These are phyloP conservation scores for Lasiodiplodia sp. DNA, from an alignment of 2,329 filamentous ascomycete genomes.

Conservation along the genomic window DNA sequence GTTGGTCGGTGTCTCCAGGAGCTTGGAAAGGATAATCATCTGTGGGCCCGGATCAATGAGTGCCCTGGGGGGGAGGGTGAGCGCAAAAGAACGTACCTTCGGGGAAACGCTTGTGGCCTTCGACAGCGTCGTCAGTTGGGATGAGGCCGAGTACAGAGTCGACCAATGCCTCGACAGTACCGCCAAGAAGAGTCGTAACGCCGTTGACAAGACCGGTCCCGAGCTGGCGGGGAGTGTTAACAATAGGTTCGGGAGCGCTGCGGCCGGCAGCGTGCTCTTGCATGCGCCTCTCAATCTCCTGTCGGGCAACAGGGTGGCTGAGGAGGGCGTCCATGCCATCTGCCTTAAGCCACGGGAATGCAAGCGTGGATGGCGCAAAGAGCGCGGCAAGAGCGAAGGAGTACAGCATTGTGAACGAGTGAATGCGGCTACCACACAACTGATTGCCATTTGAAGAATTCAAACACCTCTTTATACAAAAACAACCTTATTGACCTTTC, in stretches of 20 bases:
- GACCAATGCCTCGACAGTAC: slow-evolving; percentile 31
- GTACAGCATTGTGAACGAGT: slow-evolving; percentile 29
- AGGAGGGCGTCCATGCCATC: slow-evolving; percentile 34
- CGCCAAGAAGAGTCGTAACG: slow-evolving; percentile 23
- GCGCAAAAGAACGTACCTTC: slow-evolving; percentile 29
- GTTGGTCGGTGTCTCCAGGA: slow-evolving; percentile 38
- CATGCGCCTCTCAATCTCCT: slow-evolving; percentile 31
- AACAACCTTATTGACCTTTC: not conserved
- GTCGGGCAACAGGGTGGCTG: slow-evolving; percentile 34
- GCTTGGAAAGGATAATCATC: slow-evolving; percentile 37
- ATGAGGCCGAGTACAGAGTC: slow-evolving; percentile 34
- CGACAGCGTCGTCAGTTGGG: slow-evolving; percentile 33
- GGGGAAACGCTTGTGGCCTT: slow-evolving; percentile 35
- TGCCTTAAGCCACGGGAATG: slow-evolving; percentile 35
- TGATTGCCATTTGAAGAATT: not conserved
- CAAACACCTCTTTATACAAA: not conserved
- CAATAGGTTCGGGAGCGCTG: not conserved
- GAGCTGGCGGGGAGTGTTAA: slow-evolving; percentile 19
- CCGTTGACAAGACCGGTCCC: slow-evolving; percentile 30
- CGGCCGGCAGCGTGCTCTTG: slow-evolving; percentile 19
- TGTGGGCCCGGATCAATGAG: not conserved
- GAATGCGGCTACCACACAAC: not conserved
- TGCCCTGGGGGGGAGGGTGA: not conserved
- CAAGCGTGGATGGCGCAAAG: slow-evolving; percentile 29
- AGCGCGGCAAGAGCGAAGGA: slow-evolving; percentile 28